Conservation (phyloP, 371 early-diverging fungal species). For the Apophysomyces variabilis region DNA sequence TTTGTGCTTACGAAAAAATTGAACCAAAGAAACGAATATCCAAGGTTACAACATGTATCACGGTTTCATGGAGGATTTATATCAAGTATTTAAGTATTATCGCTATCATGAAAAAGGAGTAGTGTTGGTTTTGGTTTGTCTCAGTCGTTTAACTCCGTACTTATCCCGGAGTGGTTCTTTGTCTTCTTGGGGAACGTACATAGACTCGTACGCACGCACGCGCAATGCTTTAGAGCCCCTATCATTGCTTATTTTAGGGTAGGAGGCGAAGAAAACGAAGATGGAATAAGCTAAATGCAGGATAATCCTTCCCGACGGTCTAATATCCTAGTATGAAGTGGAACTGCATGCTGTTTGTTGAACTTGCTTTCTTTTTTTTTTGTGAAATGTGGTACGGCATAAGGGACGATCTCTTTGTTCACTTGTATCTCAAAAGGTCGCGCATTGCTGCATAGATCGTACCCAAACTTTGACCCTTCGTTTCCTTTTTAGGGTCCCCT, state of each 20-base stretch:
- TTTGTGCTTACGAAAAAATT: no score
- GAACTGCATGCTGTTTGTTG: neutral
- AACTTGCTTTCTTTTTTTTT: neutral
- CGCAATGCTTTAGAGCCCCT: neutral
- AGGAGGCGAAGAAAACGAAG: neutral
- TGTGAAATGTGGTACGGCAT: neutral
- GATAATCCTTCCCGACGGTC: neutral
- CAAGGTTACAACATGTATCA: no score
- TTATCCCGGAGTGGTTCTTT: no score
- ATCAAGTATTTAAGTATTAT: no score
- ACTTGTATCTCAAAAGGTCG: neutral
- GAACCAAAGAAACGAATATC: no score
- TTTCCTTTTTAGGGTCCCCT: neutral
- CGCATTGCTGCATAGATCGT: neutral
- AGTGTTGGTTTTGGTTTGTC: no score
- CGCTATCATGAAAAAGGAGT: no score
- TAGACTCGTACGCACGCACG: no score
- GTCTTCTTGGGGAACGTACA: no score
- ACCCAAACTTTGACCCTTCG: neutral
- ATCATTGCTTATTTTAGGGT: slow-evolving; percentile 5
- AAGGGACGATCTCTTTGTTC: slow-evolving; percentile 5
- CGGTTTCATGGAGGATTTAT: no score
- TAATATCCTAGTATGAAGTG: neutral
- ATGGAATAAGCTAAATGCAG: neutral
- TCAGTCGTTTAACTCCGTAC: no score